Base-by-base conservation (phyloP, 371 early-diverging fungal genomes). In the Mortierella sp. region DNA sequence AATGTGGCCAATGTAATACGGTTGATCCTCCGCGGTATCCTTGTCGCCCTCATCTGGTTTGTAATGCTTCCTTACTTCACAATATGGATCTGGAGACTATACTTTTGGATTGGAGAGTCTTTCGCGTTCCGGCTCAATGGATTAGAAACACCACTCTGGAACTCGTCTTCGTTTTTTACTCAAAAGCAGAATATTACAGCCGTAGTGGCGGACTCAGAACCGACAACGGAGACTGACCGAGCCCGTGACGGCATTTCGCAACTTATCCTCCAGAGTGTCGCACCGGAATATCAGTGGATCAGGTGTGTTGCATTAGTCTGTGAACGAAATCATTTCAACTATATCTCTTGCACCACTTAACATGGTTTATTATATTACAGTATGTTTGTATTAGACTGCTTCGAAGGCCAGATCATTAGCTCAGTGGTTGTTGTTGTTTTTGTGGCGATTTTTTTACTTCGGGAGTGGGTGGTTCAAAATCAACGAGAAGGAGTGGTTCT, bases 401-500 rank as follows among this genome's bases (percentile, higher is more conserved):
- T 96, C 64, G 96, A 97, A 72, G 97, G 97, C 0, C 94, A 94
- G 62, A 88, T 95, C 36, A 92, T 97, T 55, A 93, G 95, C 2
- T 87, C 91, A 41, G 72, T 92, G 24, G 91, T 93, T 0, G 87
- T 97, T 9, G 84, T 96, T 7, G 84, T 93, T 7, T 96, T 95
- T 70, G 88, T 96, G n/a, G 91, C 91, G 1, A 85, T 93, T 7
- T 92, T 96, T 72, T 85, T 94, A 48, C 83, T 97, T 43, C 92
- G 94, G 24, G 97, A 97, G 80, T 96, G 96, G 93, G 91, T 97
- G 21, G 85, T 92, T 15, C 92, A 94, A 67, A 94, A 96, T 74
- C 90, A 93, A 6, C 84, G 84, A 10, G 65, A 57, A 2, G 82
- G 67, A 32, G 45, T 72, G 11, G 62, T 53, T 16, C n/a, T 57